phyloP scores from a whole-genome alignment of 306 rosid species.

The Quercus bicolor region DNA sequence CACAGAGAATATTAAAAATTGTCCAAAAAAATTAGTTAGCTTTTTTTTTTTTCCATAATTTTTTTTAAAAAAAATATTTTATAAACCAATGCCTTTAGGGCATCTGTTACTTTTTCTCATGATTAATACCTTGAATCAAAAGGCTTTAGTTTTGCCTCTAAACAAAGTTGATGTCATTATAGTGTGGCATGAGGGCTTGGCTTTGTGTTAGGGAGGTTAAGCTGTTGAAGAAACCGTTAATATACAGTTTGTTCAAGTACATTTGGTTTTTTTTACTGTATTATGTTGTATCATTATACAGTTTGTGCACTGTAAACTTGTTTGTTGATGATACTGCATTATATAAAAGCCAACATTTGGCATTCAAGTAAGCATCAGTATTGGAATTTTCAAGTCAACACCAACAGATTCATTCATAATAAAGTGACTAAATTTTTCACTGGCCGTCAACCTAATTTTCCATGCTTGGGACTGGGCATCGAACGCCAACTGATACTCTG shows the following conservation, averaged over 20 bases:
- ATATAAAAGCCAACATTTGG: background rate
- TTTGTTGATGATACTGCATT: background rate
- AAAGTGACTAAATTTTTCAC: too few relatives aligned
- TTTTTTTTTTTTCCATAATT: too few relatives aligned
- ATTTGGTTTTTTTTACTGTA: background rate
- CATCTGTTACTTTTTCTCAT: too few relatives aligned
- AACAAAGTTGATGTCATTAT: too few relatives aligned
- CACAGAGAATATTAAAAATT: rapidly evolving
- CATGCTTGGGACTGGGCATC: too few relatives aligned
- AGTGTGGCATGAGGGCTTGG: background rate
- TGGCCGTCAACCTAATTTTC: too few relatives aligned
- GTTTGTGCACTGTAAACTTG: background rate
- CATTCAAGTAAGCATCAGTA: background rate
- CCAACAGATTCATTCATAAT: background rate
- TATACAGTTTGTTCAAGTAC: background rate
- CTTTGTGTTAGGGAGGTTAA: background rate
- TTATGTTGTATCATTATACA: background rate
- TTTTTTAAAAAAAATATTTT: too few relatives aligned
- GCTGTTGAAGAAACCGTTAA: background rate
- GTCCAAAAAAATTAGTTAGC: too few relatives aligned
- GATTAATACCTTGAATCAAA: too few relatives aligned
- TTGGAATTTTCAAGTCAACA: background rate
- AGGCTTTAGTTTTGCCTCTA: too few relatives aligned
- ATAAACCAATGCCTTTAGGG: too few relatives aligned
- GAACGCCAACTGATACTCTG: background rate